A percentile compares a stretch with the other conserved stretches of the same genome.
Evolutionary conservation across 2,329 filamentous ascomycete genomes (phyloP).

Genomic region (Cyclaneusma minus): DNA sequence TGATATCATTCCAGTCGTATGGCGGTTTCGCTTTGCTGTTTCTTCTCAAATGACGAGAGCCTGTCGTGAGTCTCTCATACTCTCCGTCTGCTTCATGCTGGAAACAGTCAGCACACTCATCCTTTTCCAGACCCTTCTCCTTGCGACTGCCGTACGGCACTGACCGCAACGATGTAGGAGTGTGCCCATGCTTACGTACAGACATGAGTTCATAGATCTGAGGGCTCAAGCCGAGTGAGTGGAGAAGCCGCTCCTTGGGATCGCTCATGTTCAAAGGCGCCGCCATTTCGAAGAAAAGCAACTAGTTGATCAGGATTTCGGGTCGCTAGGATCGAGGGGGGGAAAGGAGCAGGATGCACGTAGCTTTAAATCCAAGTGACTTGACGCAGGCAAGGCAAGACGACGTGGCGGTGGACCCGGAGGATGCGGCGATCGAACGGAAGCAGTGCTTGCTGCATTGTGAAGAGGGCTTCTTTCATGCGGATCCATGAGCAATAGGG

Average conservation of each 20-base stretch:
- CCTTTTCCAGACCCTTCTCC: too few relatives aligned
- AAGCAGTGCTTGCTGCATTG: too few relatives aligned
- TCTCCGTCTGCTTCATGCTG: constrained; percentile 18
- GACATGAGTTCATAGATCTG: constrained; percentile 16
- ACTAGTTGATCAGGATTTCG: neutral
- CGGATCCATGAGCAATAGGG: too few relatives aligned
- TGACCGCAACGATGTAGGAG: neutral
- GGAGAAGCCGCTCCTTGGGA: constrained; percentile 16
- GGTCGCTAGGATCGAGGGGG: neutral
- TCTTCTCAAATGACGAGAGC: constrained; percentile 14
- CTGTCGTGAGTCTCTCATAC: constrained; percentile 16
- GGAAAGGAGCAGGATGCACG: neutral
- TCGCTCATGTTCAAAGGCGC: constrained; percentile 15
- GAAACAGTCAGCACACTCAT: neutral
- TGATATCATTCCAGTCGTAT: constrained; percentile 19
- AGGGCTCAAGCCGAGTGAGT: constrained; percentile 11
- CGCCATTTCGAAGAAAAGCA: neutral
- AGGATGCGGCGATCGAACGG: neutral
- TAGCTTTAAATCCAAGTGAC: neutral
- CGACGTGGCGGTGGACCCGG: neutral
- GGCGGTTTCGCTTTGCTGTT: constrained; percentile 16
- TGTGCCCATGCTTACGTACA: constrained; percentile 9
- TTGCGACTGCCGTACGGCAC: too few relatives aligned
- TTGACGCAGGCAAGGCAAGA: neutral
- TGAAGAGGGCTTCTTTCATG: too few relatives aligned